A percentile compares a stretch with the other conserved stretches of the same genome.
These are phyloP conservation scores for Cercophora sp. DNA, from an alignment of 495 filamentous ascomycete species.

Conservation along the genomic window DNA sequence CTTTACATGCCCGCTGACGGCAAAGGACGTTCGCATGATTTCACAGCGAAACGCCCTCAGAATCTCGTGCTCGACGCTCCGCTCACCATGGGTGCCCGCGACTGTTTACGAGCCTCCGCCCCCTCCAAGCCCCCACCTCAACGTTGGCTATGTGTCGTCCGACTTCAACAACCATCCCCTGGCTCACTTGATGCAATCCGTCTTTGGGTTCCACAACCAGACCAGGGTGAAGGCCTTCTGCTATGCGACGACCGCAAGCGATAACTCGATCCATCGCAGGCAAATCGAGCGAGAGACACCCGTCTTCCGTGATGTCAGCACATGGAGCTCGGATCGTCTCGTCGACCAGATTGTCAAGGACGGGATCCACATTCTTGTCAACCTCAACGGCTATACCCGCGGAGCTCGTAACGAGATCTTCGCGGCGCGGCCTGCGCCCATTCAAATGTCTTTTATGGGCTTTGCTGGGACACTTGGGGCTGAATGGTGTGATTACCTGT, in stretches of 20 bases:
- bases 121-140: constrained; percentile 77
- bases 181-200: constrained; percentile 97
- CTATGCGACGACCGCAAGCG: constrained; percentile 93
- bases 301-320: constrained; percentile 83
- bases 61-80: constrained; percentile 84
- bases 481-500: constrained; percentile 97
- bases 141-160: constrained; percentile 93
- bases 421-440: constrained; percentile 87
- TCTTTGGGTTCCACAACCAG: constrained; percentile 86
- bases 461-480: constrained; percentile 95
- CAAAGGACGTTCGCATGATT: constrained; percentile 90
- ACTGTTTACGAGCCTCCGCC: constrained; percentile 78
- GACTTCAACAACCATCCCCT: constrained; percentile 99
- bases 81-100: constrained; percentile 77
- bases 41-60: constrained; percentile 92
- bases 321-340: constrained; percentile 78
- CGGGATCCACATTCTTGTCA: constrained; percentile 92
- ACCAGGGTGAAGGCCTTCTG: constrained; percentile 78
- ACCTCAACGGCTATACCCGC: constrained; percentile 95
- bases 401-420: constrained; percentile 98
- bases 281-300: constrained; percentile 95
- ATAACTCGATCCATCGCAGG: constrained; percentile 83
- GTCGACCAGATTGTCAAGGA: constrained; percentile 91
- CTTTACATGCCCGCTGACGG: constrained; percentile 90
- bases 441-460: constrained; percentile 99